Percentiles rank a stretch among this genome's conserved stretches.
phyloP scores from a whole-genome alignment of 163 green algal species.

The Volvox carteri region DNA sequence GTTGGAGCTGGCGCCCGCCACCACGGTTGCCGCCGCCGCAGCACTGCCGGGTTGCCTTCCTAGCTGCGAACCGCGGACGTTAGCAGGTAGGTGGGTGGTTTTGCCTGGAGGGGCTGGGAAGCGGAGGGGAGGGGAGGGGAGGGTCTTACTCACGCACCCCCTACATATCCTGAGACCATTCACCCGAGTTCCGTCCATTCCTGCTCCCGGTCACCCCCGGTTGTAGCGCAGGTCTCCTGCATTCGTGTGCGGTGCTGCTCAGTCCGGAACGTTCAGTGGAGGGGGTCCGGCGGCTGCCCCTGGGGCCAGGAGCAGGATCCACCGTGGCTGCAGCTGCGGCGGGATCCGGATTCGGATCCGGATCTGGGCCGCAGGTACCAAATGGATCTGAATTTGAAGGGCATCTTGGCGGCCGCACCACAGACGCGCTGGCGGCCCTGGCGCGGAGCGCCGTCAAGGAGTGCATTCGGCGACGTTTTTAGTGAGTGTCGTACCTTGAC shows the following conservation, averaged over 20 bases:
- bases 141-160: neutral
- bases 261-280: neutral
- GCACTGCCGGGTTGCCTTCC: neutral
- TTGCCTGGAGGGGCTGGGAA: too few species aligned
- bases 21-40: neutral
- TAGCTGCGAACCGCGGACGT: conserved; percentile 15
- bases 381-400: neutral
- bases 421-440: neutral
- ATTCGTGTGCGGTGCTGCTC: conserved; percentile 27
- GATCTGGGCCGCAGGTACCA: neutral
- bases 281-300: neutral
- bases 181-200: too few species aligned
- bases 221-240: conserved; percentile 8
- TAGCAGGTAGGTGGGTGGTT: too few species aligned
- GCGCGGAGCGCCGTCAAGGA: neutral
- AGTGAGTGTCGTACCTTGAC: neutral
- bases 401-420: neutral
- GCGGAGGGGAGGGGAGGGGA: too few species aligned
- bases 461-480: conserved; percentile 11
- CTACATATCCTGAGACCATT: too few species aligned
- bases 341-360: neutral
- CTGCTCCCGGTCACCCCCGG: too few species aligned
- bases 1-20: conserved; percentile 2
- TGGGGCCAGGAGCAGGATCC: neutral
- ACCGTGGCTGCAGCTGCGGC: neutral